phyloP scores from a whole-genome alignment of 2,329 filamentous ascomycete genomes.

The Chrysoporthe puriensis region DNA sequence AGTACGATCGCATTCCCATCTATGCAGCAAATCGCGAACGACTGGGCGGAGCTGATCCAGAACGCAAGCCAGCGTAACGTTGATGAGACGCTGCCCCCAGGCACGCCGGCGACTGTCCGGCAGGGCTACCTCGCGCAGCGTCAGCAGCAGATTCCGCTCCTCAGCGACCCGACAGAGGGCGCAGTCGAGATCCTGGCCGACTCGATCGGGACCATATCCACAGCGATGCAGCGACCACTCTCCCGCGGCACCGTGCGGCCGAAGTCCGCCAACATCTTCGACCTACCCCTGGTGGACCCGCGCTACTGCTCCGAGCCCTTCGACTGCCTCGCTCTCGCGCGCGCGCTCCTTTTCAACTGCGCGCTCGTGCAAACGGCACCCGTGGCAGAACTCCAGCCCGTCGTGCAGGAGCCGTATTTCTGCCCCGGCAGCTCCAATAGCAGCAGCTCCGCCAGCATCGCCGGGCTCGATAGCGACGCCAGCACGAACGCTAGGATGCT shows the following conservation, averaged over 20 bases:
- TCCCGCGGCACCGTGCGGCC: constrained; percentile 53
- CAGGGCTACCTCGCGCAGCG: constrained; percentile 31
- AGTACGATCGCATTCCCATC: constrained; percentile 34
- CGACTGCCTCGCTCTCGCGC: constrained; percentile 50
- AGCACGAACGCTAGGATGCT: constrained; percentile 45
- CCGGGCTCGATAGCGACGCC: constrained; percentile 38
- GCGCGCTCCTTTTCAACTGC: constrained; percentile 50
- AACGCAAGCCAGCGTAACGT: constrained; percentile 15
- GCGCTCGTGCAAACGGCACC: constrained; percentile 34
- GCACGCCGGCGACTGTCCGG: constrained; percentile 28
- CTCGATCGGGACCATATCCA: constrained; percentile 33
- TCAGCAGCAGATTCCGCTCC: constrained; percentile 40
- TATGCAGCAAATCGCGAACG: constrained; percentile 29
- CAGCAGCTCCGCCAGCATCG: not conserved
- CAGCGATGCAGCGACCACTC: constrained; percentile 32
- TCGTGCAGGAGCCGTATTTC: constrained; percentile 44
- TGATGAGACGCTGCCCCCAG: constrained; percentile 24
- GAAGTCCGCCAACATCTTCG: constrained; percentile 47
- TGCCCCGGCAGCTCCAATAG: constrained; percentile 12
- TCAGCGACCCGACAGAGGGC: constrained; percentile 40
- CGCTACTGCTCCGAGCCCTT: constrained; percentile 51
- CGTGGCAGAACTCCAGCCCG: constrained; percentile 31
- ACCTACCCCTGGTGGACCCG: constrained; percentile 56
- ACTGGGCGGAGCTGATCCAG: constrained; percentile 28
- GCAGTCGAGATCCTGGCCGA: constrained; percentile 37